Percentiles rank a stretch among this genome's conserved stretches.
Evolutionary conservation across 768 basidiomycete species (phyloP).

Genomic region (Russula brevipes): DNA sequence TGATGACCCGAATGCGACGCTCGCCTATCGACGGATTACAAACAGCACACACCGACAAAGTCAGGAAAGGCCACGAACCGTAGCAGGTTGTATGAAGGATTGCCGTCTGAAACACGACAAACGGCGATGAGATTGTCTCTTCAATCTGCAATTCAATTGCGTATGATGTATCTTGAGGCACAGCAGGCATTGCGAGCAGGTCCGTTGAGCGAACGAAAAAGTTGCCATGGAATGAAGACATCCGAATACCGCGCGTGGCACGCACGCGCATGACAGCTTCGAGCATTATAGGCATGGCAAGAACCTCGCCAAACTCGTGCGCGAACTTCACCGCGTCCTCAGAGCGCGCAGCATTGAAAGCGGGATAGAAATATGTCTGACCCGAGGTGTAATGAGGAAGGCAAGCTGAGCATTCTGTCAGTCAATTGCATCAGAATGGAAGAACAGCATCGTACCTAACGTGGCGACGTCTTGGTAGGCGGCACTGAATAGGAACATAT

Average conservation of each 20-base stretch:
- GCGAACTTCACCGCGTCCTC: slow-evolving; percentile 99
- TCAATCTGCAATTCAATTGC: slow-evolving; percentile 54
- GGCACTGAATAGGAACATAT: slow-evolving; percentile 98
- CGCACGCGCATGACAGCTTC: slow-evolving; percentile 98
- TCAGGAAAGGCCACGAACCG: slow-evolving; percentile 30
- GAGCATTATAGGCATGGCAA: slow-evolving; percentile 91
- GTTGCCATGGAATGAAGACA: slow-evolving; percentile 59
- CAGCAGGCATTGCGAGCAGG: slow-evolving; percentile 50
- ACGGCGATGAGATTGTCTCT: slow-evolving; percentile 43
- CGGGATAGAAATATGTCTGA: slow-evolving; percentile 97
- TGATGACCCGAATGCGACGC: slow-evolving; percentile 87
- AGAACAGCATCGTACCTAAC: slow-evolving; percentile 50
- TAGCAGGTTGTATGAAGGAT: slow-evolving; percentile 51
- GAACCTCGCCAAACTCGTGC: slow-evolving; percentile 89
- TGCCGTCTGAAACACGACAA: slow-evolving; percentile 51
- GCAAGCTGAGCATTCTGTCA: slow-evolving; percentile 48
- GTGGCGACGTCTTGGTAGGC: slow-evolving; percentile 94
- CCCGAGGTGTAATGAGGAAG: slow-evolving; percentile 97
- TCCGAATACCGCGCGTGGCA: slow-evolving; percentile 60
- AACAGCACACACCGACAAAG: background rate
- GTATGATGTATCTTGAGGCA: slow-evolving; percentile 53
- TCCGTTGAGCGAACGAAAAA: slow-evolving; percentile 57
- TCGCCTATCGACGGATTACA: slow-evolving; percentile 36
- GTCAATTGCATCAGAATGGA: background rate
- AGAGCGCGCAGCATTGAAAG: slow-evolving; percentile 89